These are phyloP conservation scores for Fusarium secorum DNA, from an alignment of 2,329 filamentous ascomycete genomes.

Conservation along the genomic window DNA sequence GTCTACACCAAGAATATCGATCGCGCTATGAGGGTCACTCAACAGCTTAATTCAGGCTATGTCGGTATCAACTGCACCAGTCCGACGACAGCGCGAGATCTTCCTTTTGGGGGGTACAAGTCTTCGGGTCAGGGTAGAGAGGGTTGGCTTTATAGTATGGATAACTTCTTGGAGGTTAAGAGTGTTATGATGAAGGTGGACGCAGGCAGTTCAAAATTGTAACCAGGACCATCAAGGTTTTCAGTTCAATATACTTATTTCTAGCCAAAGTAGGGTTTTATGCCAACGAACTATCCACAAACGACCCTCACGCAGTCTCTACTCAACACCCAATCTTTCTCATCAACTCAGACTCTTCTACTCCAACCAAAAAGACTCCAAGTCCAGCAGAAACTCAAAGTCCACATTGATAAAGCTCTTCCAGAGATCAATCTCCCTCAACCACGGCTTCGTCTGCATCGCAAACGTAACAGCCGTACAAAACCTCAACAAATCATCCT, in stretches of 20 bases:
- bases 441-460: conserved; percentile 43
- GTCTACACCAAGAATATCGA: conserved; percentile 65
- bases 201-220: background rate
- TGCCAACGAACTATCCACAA: background rate
- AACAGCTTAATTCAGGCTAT: conserved; percentile 65
- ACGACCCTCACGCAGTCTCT: background rate
- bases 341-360: background rate
- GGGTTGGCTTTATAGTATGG: conserved; percentile 23
- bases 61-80: conserved; percentile 63
- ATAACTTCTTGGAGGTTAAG: conserved; percentile 34
- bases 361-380: conserved; percentile 38
- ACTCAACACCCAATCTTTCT: background rate
- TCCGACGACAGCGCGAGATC: conserved; percentile 2
- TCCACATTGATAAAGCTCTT: conserved; percentile 45
- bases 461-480: conserved; percentile 40
- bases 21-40: conserved; percentile 54
- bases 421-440: conserved; percentile 41
- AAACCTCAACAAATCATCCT: conserved; percentile 33
- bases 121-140: conserved; percentile 21
- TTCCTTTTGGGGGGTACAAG: conserved; percentile 34
- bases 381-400: conserved; percentile 25
- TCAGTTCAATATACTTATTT: too few species aligned
- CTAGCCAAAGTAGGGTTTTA: too few species aligned
- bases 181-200: conserved; percentile 36
- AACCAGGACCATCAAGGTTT: background rate